phyloP scores from a whole-genome alignment of 2,329 filamentous ascomycete species.

The Fonsecaea nubica region DNA sequence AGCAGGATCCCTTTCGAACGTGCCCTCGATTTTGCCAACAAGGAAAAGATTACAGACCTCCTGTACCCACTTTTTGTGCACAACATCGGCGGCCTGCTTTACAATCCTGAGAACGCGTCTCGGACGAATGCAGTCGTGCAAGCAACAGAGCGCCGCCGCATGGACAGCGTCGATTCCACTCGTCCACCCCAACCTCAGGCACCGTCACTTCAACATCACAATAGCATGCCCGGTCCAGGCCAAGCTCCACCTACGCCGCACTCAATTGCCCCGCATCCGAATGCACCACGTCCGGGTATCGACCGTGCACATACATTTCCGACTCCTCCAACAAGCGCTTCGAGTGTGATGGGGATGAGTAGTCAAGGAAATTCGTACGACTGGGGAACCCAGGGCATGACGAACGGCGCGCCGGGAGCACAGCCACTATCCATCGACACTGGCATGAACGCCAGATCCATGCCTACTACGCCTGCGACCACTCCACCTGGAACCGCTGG shows the following conservation, averaged over 20 bases:
- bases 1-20: constrained; percentile 94
- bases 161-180: constrained; percentile 65
- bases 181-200: constrained; percentile 58
- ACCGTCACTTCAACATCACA: constrained; percentile 66
- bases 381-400: constrained; percentile 73
- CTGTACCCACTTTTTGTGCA: constrained; percentile 97
- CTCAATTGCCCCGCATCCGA: constrained; percentile 66
- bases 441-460: constrained; percentile 77
- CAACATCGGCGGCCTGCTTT: constrained; percentile 91
- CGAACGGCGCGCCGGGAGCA: constrained; percentile 63
- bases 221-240: constrained; percentile 67
- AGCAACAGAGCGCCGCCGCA: constrained; percentile 76
- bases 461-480: constrained; percentile 88
- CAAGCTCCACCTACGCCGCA: constrained; percentile 71
- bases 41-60: constrained; percentile 97
- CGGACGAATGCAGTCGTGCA: constrained; percentile 86
- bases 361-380: constrained; percentile 77
- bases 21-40: constrained; percentile 98
- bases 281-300: constrained; percentile 69
- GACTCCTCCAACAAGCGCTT: constrained; percentile 91
- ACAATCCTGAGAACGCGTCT: constrained; percentile 88
- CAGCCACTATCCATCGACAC: constrained; percentile 84
- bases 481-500: constrained; percentile 81
- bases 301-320: constrained; percentile 93
- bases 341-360: constrained; percentile 79